These are phyloP conservation scores for Mortierella sp. DNA, from an alignment of 371 early-diverging fungal genomes.

Conservation along the genomic window DNA sequence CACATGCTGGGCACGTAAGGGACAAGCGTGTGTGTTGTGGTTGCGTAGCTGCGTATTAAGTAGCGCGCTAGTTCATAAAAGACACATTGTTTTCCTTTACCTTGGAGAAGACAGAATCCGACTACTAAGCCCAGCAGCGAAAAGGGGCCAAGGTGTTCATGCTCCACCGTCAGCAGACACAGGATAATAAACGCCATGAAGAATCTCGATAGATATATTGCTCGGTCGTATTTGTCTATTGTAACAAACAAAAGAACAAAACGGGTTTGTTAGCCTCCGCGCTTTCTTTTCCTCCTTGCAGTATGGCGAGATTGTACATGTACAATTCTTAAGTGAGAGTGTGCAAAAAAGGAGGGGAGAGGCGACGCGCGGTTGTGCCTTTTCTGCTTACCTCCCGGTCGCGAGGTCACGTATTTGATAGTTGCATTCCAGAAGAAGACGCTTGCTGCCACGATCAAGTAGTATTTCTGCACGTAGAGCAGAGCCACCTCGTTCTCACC, in stretches of 20 bases:
- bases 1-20: neutral
- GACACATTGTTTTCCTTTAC: neutral
- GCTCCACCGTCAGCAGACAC: slow-evolving; percentile 32
- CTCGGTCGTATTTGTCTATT: slow-evolving; percentile 38
- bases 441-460: slow-evolving; percentile 32
- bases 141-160: slow-evolving; percentile 28
- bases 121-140: slow-evolving; percentile 31
- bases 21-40: too few relatives aligned
- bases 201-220: slow-evolving; percentile 35
- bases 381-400: slow-evolving; percentile 31
- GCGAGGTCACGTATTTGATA: slow-evolving; percentile 39
- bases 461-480: slow-evolving; percentile 35
- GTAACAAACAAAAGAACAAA: neutral
- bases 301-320: neutral
- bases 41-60: too few relatives aligned
- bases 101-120: slow-evolving; percentile 39
- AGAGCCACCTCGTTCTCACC: neutral
- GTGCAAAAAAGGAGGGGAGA: neutral
- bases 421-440: slow-evolving; percentile 43
- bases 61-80: neutral
- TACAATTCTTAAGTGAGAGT: too few relatives aligned
- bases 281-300: neutral
- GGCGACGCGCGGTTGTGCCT: neutral
- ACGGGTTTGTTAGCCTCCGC: neutral
- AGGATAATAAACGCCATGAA: slow-evolving; percentile 35